Conservation (phyloP, 75 land plant genomes). For the Azolla pinnata region DNA sequence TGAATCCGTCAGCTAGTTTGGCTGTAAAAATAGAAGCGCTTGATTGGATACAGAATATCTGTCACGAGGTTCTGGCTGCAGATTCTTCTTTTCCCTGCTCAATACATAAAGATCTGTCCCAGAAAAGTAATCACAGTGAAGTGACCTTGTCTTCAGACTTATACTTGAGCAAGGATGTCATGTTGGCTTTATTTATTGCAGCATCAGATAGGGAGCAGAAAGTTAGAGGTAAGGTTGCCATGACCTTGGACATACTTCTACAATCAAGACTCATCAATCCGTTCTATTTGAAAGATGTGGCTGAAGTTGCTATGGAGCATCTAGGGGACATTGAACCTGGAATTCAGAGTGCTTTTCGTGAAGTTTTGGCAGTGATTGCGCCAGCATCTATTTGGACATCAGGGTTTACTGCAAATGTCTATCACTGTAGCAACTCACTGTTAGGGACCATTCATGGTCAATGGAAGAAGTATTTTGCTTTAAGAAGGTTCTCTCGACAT, state of each 20-base stretch:
- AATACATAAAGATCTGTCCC: neutral
- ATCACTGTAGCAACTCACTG: neutral
- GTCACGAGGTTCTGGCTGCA: slow-evolving; percentile 9
- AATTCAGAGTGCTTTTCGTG: slow-evolving; percentile 43
- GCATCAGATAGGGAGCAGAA: slow-evolving; percentile 69
- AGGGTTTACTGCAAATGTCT: slow-evolving; percentile 10
- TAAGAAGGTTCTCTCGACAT: slow-evolving; percentile 41
- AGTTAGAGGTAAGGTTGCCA: slow-evolving; percentile 52
- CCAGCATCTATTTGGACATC: slow-evolving; percentile 42
- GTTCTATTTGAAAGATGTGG: slow-evolving; percentile 32
- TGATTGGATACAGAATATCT: slow-evolving; percentile 42
- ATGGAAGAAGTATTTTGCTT: slow-evolving; percentile 59
- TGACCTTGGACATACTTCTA: slow-evolving; percentile 50
- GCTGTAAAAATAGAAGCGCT: slow-evolving; percentile 56
- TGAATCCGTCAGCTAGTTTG: slow-evolving; percentile 44
- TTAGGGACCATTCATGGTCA: slow-evolving; percentile 21
- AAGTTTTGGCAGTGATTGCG: slow-evolving; percentile 41
- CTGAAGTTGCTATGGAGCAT: slow-evolving; percentile 61
- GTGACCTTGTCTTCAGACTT: no score
- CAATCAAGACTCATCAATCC: slow-evolving; percentile 49
- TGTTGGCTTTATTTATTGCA: slow-evolving; percentile 47
- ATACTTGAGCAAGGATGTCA: slow-evolving; percentile 20
- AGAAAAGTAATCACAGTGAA: no score
- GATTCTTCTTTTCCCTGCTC: neutral
- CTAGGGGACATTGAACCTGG: slow-evolving; percentile 68